Evolutionary conservation across 306 rosid species (phyloP), one percentile per base, ranked within the genome.

Genomic region (Cajanus cajan): DNA sequence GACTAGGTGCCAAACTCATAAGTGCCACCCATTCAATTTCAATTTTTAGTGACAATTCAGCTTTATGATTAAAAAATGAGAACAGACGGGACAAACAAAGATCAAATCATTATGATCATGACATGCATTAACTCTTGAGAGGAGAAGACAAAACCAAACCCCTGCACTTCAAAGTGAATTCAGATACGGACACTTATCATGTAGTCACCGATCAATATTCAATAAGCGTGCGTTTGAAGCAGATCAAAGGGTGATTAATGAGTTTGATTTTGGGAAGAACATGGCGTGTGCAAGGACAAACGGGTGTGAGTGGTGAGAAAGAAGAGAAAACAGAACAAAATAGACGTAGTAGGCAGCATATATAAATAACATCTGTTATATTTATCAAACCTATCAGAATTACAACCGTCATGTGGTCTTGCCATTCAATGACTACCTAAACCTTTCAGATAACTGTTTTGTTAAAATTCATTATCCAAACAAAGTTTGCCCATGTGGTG

Each of bases 1-100:
- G 54, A 74, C 81, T 40, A 74, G 77, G 84, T 79, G 74, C 87
- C 78, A 78, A 83, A 82, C 68, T 47, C 14, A 44, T 75, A 71
- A 76, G 7, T 34, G 76, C 85, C 89, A 66, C 31, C 80, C 82
- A 79, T 68, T 63, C 18, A 41, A 57, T 61, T 36, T 51, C 3
- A 8, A 28, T 6, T 15, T 61, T 61, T 28, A 28, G 15, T 55
- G 25, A 71, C 61, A 44, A 33, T 44, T 71, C 50, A 72, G 57
- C 62, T 48, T 68, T 68, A 52, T 58, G 51, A 33, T 73, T 36
- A 40, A n/a, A 66, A n/a, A 55, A 64, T 16, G 40, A 79, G 43
- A 58, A 58, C 25, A 44, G 11, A 19, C 14, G 21, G 37, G 28
- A 51, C 21, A 13, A 21, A 59, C 41, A 25, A 59, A 58, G 54